phyloP scores from a whole-genome alignment of 257 asterid genomes.

The Gardenia jasminoides region DNA sequence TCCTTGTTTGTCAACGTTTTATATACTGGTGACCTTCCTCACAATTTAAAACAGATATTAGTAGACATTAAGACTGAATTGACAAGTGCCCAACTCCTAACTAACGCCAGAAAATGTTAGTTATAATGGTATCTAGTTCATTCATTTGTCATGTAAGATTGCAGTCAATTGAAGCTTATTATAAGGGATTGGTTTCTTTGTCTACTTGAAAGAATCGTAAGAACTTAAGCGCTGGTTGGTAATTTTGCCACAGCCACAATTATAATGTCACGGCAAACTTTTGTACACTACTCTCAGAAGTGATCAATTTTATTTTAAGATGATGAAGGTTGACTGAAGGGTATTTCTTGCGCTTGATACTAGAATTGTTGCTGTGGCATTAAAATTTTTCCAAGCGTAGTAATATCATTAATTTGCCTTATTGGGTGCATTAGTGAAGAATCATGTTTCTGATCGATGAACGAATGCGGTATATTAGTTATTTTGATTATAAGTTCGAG shows the following conservation, averaged over 20 bases:
- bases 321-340: too few relatives aligned
- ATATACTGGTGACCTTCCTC: conserved; percentile 4
- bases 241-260: too few relatives aligned
- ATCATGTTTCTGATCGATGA: neutral
- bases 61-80: neutral
- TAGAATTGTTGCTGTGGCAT: too few relatives aligned
- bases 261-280: too few relatives aligned
- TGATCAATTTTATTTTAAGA: too few relatives aligned
- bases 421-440: neutral
- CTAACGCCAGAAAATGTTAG: neutral
- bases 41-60: neutral
- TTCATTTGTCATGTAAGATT: neutral
- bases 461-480: neutral
- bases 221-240: neutral
- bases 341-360: too few relatives aligned
- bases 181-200: neutral
- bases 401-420: too few relatives aligned
- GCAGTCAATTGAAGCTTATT: neutral
- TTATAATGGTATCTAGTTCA: neutral
- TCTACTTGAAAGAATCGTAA: neutral
- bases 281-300: too few relatives aligned
- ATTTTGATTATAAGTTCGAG: neutral
- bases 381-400: too few relatives aligned
- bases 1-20: neutral
- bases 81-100: conserved; percentile 7